phyloP scores from a whole-genome alignment of 2,329 filamentous ascomycete species.

The Penicillium sp. region DNA sequence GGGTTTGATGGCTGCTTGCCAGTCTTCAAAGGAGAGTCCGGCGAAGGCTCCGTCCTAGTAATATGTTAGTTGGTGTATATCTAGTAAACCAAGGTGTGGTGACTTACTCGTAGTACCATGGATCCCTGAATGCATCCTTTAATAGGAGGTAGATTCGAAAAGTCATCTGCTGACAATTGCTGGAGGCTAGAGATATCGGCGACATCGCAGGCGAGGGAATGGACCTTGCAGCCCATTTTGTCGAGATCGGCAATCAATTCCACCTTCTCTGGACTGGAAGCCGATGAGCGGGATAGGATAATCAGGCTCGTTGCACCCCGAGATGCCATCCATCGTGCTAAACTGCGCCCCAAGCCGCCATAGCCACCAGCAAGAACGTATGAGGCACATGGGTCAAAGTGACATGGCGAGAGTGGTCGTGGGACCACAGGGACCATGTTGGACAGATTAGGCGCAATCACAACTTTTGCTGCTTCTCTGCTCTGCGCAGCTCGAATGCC shows the following conservation, averaged over 20 bases:
- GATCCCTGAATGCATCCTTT: slow-evolving; percentile 29
- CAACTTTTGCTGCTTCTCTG: slow-evolving; percentile 6
- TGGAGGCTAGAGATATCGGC: slow-evolving; percentile 10
- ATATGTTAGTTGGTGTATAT: background rate
- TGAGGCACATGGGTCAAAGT: slow-evolving; percentile 16
- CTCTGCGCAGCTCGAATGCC: background rate
- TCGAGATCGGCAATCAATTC: slow-evolving; percentile 15
- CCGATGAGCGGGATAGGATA: slow-evolving; percentile 21
- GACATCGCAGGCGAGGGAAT: slow-evolving; percentile 21
- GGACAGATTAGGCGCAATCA: slow-evolving; percentile 9
- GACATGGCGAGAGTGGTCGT: slow-evolving; percentile 2
- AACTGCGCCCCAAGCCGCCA: slow-evolving; percentile 24
- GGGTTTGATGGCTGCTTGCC: slow-evolving; percentile 36
- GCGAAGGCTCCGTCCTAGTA: slow-evolving; percentile 19
- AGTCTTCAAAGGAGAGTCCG: slow-evolving; percentile 42
- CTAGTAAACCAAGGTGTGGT: fast-evolving
- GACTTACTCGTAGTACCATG: slow-evolving; percentile 25
- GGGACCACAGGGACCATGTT: slow-evolving; percentile 9
- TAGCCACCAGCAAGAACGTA: slow-evolving; percentile 28
- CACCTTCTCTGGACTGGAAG: slow-evolving; percentile 6
- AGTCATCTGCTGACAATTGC: slow-evolving; percentile 2
- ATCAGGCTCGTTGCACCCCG: slow-evolving; percentile 22
- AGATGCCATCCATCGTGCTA: slow-evolving; percentile 25
- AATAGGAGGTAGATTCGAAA: slow-evolving; percentile 18
- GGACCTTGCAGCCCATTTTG: slow-evolving; percentile 13